A percentile compares a stretch with the other conserved stretches of the same genome.
phyloP scores from a whole-genome alignment of 2,329 filamentous ascomycete genomes.

The Hypoxylon sp. region DNA sequence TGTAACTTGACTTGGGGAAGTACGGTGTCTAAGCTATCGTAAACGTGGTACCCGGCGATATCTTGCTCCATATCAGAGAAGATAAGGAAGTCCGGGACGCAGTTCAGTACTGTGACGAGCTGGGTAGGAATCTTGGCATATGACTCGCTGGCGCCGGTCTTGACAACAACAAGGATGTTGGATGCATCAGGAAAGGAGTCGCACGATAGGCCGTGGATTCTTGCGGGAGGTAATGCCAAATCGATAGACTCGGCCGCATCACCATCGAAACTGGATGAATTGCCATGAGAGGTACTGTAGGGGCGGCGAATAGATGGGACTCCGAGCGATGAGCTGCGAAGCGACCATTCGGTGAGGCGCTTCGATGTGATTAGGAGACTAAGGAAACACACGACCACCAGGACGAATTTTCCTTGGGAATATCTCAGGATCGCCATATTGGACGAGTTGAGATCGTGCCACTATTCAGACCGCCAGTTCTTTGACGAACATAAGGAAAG shows the following conservation, averaged over 20 bases:
- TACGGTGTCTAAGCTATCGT: constrained; percentile 64
- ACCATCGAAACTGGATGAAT: neutral
- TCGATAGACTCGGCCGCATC: constrained; percentile 21
- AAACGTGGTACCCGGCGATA: constrained; percentile 61
- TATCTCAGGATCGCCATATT: constrained; percentile 34
- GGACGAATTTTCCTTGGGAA: constrained; percentile 37
- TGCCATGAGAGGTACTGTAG: neutral
- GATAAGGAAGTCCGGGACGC: constrained; percentile 66
- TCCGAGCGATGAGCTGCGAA: constrained; percentile 41
- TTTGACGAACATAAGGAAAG: neutral
- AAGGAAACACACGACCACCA: constrained; percentile 51
- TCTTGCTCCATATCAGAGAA: constrained; percentile 70
- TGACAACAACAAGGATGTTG: constrained; percentile 67
- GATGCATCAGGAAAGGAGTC: constrained; percentile 61
- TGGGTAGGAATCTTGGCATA: constrained; percentile 68
- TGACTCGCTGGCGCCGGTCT: constrained; percentile 70
- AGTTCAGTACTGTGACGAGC: constrained; percentile 66
- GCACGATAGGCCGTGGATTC: constrained; percentile 47
- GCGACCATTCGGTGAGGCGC: constrained; percentile 52
- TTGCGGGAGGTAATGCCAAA: neutral
- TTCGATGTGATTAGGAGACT: constrained; percentile 55
- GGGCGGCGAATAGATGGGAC: constrained; percentile 8
- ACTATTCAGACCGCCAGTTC: neutral
- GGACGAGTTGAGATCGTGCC: neutral
- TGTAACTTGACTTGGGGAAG: constrained; percentile 59